phyloP scores from a whole-genome alignment of 2,329 filamentous ascomycete genomes.

The Periglandula ipomoeae region DNA sequence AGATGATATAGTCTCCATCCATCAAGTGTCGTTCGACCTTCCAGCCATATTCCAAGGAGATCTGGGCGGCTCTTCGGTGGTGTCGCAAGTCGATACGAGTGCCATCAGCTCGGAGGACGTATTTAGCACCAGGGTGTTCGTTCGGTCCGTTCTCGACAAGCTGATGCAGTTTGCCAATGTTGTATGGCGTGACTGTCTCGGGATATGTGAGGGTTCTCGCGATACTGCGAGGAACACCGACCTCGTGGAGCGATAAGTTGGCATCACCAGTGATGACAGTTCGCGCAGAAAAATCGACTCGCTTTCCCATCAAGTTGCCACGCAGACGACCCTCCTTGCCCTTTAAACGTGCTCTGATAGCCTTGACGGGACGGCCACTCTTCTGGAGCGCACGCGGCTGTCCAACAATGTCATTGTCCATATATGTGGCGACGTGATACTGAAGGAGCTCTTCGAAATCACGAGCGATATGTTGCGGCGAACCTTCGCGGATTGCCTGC shows the following conservation, averaged over 20 bases:
- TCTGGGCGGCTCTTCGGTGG: conserved; percentile 78
- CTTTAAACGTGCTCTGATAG: conserved; percentile 93
- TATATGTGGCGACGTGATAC: conserved; percentile 97
- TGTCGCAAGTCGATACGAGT: conserved; percentile 92
- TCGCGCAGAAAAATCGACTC: conserved; percentile 98
- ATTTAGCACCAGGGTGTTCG: conserved; percentile 91
- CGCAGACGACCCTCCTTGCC: conserved; percentile 97
- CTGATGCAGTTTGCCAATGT: conserved; percentile 83
- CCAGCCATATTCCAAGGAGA: conserved; percentile 90
- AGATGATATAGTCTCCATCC: conserved; percentile 95
- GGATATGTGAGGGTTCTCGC: conserved; percentile 91
- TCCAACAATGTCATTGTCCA: conserved; percentile 99
- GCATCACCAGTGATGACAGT: conserved; percentile 99
- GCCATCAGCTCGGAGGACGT: conserved; percentile 88
- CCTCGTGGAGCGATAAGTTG: conserved; percentile 91
- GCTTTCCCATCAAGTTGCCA: conserved; percentile 99
- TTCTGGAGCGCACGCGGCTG: conserved; percentile 93
- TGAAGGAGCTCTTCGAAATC: conserved; percentile 91
- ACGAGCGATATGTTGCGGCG: conserved; percentile 78
- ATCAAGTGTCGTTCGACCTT: conserved; percentile 96
- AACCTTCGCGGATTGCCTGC: conserved; percentile 83
- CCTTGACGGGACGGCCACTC: conserved; percentile 92
- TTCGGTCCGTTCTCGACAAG: conserved; percentile 91
- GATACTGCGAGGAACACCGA: conserved; percentile 90
- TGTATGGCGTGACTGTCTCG: conserved; percentile 95